Conservation (phyloP, 495 filamentous ascomycete species). For the Penicillium argentinense region DNA sequence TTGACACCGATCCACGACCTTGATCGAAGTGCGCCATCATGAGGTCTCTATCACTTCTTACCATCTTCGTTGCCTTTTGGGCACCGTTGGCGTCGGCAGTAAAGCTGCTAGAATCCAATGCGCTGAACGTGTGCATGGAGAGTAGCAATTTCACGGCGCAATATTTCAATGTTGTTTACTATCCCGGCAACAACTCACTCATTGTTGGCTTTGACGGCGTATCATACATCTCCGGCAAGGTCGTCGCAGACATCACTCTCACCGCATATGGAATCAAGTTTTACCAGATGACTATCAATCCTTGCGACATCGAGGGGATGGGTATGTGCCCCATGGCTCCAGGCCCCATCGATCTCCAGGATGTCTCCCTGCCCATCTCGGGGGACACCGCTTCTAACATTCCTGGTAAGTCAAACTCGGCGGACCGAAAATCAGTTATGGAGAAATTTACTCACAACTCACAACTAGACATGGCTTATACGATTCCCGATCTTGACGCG, state of each 20-base stretch:
- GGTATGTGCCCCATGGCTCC: slow-evolving; percentile 94
- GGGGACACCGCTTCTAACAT: slow-evolving; percentile 59
- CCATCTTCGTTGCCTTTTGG: slow-evolving; percentile 39
- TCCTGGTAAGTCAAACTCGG: slow-evolving; percentile 54
- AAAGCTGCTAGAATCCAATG: slow-evolving; percentile 65
- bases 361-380: slow-evolving; percentile 64
- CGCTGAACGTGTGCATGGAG: slow-evolving; percentile 74
- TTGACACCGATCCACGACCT: slow-evolving; percentile 9
- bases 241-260: slow-evolving; percentile 73
- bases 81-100: slow-evolving; percentile 41
- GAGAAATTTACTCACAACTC: not conserved
- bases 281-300: slow-evolving; percentile 64
- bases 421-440: not conserved
- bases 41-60: slow-evolving; percentile 41
- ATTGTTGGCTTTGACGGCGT: slow-evolving; percentile 76
- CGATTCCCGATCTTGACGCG: slow-evolving; percentile 92
- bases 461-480: slow-evolving; percentile 69
- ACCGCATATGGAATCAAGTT: slow-evolving; percentile 79
- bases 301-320: slow-evolving; percentile 66
- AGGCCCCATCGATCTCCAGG: slow-evolving; percentile 70
- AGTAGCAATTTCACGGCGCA: slow-evolving; percentile 80
- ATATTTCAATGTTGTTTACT: slow-evolving; percentile 79
- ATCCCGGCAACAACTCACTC: slow-evolving; percentile 70
- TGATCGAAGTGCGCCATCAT: slow-evolving; percentile 24
- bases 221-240: slow-evolving; percentile 81